Evolutionary conservation across 495 filamentous ascomycete genomes (phyloP).

Genomic region (Penicillium salamii): DNA sequence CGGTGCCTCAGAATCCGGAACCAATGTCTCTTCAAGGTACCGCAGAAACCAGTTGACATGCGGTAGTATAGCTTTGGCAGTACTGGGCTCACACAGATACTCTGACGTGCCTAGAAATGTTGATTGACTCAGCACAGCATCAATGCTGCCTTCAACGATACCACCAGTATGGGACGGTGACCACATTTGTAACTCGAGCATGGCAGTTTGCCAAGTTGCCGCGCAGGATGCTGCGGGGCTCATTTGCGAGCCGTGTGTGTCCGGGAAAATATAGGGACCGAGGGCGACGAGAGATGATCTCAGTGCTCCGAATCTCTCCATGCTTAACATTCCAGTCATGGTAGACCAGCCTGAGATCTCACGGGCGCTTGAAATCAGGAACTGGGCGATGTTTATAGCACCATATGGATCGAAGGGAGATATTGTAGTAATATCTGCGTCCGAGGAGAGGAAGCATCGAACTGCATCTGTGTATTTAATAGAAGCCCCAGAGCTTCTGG

Average conservation of each 20-base stretch:
- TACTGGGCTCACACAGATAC: conserved; percentile 23
- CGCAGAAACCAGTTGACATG: conserved; percentile 38
- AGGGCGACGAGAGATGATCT: conserved; percentile 30
- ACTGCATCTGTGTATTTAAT: conserved; percentile 35
- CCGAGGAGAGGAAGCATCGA: conserved; percentile 28
- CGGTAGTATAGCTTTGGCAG: conserved; percentile 24
- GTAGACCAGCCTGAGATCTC: conserved; percentile 40
- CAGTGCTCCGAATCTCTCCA: conserved; percentile 32
- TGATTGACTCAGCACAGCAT: conserved; percentile 26
- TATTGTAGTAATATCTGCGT: conserved; percentile 16
- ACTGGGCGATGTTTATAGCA: conserved; percentile 37
- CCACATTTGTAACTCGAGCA: conserved; percentile 39
- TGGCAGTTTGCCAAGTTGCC: conserved; percentile 38
- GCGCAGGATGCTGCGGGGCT: conserved; percentile 9
- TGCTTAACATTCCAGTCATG: conserved; percentile 36
- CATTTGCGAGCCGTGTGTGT: background rate
- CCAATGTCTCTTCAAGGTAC: conserved; percentile 26
- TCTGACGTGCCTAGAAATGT: conserved; percentile 25
- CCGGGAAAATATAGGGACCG: conserved; percentile 23
- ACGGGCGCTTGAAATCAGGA: conserved; percentile 35
- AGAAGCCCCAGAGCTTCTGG: conserved; percentile 10
- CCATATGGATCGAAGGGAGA: conserved; percentile 35
- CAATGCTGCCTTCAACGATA: conserved; percentile 30
- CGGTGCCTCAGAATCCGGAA: conserved; percentile 23
- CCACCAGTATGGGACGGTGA: conserved; percentile 34